These are phyloP conservation scores for Escallonia herrerae DNA, from an alignment of 129 eudicot species.

Conservation along the genomic window DNA sequence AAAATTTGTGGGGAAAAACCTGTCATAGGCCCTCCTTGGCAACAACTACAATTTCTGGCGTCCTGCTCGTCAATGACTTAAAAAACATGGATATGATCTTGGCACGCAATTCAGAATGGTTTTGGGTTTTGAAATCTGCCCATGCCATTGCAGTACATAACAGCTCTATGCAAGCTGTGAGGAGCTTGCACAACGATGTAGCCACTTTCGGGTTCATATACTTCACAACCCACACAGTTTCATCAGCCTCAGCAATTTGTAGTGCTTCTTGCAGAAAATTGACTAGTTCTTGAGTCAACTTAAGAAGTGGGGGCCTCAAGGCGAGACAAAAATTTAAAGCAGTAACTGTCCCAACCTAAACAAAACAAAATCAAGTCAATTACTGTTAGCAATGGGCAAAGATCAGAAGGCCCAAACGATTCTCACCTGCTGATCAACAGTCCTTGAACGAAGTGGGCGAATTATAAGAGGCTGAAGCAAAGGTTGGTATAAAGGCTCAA, in stretches of 20 bases:
- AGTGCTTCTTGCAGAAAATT: conserved; percentile 91
- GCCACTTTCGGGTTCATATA: conserved; percentile 91
- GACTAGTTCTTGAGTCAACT: conserved; percentile 82
- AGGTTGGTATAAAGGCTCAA: conserved; percentile 87
- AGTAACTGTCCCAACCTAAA: conserved; percentile 94
- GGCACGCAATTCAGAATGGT: conserved; percentile 83
- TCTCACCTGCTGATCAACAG: conserved; percentile 93
- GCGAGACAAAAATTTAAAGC: conserved; percentile 96
- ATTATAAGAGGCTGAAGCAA: conserved; percentile 83
- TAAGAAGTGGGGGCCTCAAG: conserved; percentile 95
- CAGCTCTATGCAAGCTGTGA: conserved; percentile 94
- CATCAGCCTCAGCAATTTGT: conserved; percentile 98
- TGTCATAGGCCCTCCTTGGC: conserved; percentile 96
- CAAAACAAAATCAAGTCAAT: conserved; percentile 15
- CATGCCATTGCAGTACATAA: conserved; percentile 99
- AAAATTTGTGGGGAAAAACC: conserved; percentile 24
- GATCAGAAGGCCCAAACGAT: background rate
- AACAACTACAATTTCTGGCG: conserved; percentile 84
- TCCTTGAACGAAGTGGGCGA: conserved; percentile 84
- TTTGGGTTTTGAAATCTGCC: conserved; percentile 92
- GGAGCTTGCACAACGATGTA: conserved; percentile 80
- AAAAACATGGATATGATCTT: conserved; percentile 94
- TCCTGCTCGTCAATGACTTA: conserved; percentile 89
- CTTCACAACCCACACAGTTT: conserved; percentile 84
- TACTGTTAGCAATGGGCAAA: background rate